phyloP scores from a whole-genome alignment of 176 grass and related monocot genomes.

The Zoysia japonica region DNA sequence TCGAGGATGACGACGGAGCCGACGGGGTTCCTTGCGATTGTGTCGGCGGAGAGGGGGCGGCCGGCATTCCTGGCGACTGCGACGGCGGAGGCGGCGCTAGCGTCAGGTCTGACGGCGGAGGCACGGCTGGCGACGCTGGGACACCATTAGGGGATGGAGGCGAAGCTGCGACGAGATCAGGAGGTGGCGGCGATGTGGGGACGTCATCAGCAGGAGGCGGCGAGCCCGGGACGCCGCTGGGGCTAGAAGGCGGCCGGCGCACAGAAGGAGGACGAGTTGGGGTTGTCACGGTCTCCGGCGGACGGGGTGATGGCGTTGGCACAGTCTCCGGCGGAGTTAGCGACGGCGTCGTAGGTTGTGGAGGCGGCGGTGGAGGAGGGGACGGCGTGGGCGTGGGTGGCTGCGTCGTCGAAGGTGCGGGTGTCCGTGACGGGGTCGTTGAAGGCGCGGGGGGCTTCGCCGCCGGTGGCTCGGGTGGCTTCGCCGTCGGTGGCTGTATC shows the following conservation, averaged over 20 bases:
- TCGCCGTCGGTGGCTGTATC: not conserved
- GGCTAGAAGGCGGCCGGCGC: slow-evolving; percentile 10
- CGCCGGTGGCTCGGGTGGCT: too few species aligned
- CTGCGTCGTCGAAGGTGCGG: too few species aligned
- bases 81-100: slow-evolving; percentile 35
- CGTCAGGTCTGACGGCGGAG: slow-evolving; percentile 12
- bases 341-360: not conserved
- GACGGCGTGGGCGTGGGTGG: not conserved
- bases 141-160: not conserved
- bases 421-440: too few species aligned
- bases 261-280: not conserved
- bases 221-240: not conserved
- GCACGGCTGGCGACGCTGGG: not conserved
- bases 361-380: slow-evolving; percentile 8
- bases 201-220: not conserved
- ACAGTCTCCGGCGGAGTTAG: not conserved
- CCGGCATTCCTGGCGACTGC: not conserved
- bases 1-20: not conserved
- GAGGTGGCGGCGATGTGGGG: not conserved
- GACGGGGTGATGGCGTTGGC: too few species aligned
- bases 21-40: too few species aligned
- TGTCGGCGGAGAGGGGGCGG: not conserved
- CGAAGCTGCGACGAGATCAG: not conserved
- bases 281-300: too few species aligned
- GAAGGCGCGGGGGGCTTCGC: too few species aligned